These are phyloP conservation scores for Passiflora organensis DNA, from an alignment of 345 rosid species.

Conservation along the genomic window DNA sequence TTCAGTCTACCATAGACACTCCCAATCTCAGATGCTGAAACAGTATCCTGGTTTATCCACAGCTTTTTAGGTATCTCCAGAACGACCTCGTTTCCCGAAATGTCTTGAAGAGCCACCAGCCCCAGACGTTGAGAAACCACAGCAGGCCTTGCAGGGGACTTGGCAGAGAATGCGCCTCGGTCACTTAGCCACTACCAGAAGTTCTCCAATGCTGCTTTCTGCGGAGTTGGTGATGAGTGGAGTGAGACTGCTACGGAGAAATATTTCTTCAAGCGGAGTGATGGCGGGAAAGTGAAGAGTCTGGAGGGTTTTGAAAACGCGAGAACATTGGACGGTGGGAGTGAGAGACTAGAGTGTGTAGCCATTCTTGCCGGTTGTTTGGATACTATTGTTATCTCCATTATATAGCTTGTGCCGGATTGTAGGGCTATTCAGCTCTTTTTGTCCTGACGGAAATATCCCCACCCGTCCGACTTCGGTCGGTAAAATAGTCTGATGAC, in stretches of 20 bases:
- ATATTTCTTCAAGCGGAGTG: conserved; percentile 23
- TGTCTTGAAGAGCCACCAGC: conserved; percentile 66
- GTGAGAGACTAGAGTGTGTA: conserved; percentile 11
- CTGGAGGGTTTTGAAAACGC: conserved; percentile 15
- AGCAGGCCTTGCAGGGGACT: conserved; percentile 55
- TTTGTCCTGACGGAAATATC: too few species aligned
- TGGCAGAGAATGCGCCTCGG: conserved; percentile 53
- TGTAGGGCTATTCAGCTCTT: too few species aligned
- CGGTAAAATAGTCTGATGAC: too few species aligned
- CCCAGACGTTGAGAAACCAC: conserved; percentile 69
- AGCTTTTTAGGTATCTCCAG: conserved; percentile 75
- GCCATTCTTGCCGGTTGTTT: too few species aligned
- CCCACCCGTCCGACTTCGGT: too few species aligned
- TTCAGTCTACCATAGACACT: conserved; percentile 59
- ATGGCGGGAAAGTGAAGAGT: too few species aligned
- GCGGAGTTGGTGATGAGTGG: conserved; percentile 15
- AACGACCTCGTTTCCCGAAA: conserved; percentile 72
- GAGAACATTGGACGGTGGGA: conserved; percentile 12
- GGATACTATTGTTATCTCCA: too few species aligned
- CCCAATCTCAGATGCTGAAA: conserved; percentile 75
- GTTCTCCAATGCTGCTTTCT: conserved; percentile 31
- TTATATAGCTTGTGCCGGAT: too few species aligned
- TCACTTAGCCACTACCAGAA: conserved; percentile 86
- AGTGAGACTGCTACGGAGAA: conserved; percentile 14
- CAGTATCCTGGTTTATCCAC: conserved; percentile 84